These are phyloP conservation scores for Mollisia scopiformis DNA, from an alignment of 2,329 filamentous ascomycete genomes.

Conservation along the genomic window DNA sequence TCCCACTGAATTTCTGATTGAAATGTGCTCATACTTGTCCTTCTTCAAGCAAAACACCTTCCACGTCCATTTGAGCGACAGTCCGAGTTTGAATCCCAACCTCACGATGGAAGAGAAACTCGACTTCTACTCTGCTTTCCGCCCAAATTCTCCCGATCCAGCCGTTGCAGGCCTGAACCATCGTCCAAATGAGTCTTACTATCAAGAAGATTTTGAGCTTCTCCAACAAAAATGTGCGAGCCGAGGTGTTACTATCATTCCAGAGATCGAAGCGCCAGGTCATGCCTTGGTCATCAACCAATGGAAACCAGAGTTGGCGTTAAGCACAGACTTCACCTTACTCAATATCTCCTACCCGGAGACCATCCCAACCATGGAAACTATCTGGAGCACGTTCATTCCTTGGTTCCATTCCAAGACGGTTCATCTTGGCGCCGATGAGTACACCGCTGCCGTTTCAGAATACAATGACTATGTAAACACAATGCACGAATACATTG, in stretches of 20 bases:
- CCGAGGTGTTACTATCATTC: constrained; percentile 59
- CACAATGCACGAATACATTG: constrained; percentile 51
- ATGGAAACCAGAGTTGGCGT: constrained; percentile 59
- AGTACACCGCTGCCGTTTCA: constrained; percentile 50
- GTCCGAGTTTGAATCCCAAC: constrained; percentile 52
- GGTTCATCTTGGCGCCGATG: constrained; percentile 59
- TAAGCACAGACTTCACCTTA: constrained; percentile 49
- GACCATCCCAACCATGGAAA: constrained; percentile 54
- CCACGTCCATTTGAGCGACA: constrained; percentile 61
- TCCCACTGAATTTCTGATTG: constrained; percentile 53
- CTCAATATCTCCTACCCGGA: constrained; percentile 59
- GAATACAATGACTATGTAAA: constrained; percentile 58
- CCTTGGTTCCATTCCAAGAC: constrained; percentile 59
- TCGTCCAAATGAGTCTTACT: constrained; percentile 57
- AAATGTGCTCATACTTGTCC: constrained; percentile 62
- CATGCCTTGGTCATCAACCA: constrained; percentile 59
- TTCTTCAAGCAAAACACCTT: constrained; percentile 65
- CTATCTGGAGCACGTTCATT: constrained; percentile 55
- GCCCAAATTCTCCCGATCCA: constrained; percentile 52
- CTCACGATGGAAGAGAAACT: constrained; percentile 48
- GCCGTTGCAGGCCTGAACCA: constrained; percentile 53
- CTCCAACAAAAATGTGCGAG: constrained; percentile 55
- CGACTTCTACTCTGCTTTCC: constrained; percentile 57
- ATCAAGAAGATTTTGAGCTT: constrained; percentile 50
- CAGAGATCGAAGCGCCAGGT: constrained; percentile 62